phyloP scores from a whole-genome alignment of 176 grass and related monocot genomes.

The Dactylis glomerata region DNA sequence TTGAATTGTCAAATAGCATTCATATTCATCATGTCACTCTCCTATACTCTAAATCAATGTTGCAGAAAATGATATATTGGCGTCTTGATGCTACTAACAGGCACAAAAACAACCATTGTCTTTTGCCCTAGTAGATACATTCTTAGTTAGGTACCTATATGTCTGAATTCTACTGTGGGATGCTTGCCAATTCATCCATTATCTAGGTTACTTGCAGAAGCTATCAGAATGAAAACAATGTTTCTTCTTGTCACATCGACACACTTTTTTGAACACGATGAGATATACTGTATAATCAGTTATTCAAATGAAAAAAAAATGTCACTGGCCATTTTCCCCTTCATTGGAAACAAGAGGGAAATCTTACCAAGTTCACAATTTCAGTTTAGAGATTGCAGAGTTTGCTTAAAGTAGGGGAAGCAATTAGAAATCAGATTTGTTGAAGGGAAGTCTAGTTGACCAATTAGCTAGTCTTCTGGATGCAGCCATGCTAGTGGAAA shows the following conservation, averaged over 20 bases:
- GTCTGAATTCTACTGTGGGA: slow-evolving; percentile 31
- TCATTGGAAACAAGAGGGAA: not conserved
- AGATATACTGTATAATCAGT: not conserved
- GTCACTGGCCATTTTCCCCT: not conserved
- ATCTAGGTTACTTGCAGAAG: slow-evolving; percentile 29
- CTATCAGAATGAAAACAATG: slow-evolving; percentile 11
- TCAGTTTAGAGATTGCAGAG: not conserved
- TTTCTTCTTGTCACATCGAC: slow-evolving; percentile 13
- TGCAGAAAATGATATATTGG: not conserved
- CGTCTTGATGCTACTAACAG: not conserved
- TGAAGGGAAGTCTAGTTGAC: not conserved
- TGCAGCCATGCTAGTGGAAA: not conserved
- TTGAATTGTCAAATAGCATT: not conserved
- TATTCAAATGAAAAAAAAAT: not conserved
- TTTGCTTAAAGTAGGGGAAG: not conserved
- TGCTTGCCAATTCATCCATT: slow-evolving; percentile 43
- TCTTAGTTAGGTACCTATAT: slow-evolving; percentile 17
- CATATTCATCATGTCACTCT: not conserved
- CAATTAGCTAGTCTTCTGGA: slow-evolving; percentile 12
- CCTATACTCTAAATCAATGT: not conserved
- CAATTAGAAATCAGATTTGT: slow-evolving; percentile 4
- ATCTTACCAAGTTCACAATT: not conserved
- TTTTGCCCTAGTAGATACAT: slow-evolving; percentile 18
- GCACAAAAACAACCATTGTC: slow-evolving; percentile 8
- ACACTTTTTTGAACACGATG: not conserved